Base-by-base conservation (phyloP, 169 alveolate species). In the Eimeria praecox region DNA sequence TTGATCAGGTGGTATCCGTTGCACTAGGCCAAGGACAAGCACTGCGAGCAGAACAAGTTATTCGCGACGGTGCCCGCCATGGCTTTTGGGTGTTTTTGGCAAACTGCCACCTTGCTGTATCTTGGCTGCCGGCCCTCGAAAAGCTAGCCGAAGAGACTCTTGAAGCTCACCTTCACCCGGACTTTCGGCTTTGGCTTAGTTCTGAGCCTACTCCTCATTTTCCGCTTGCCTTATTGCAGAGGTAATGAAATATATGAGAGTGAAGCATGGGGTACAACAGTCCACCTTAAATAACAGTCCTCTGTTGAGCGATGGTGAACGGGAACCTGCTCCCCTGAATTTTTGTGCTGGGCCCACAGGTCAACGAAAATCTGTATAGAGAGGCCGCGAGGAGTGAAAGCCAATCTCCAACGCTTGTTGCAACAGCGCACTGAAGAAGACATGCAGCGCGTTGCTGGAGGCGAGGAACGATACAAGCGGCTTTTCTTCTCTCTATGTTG, bases 1-100 rank as follows among this genome's bases (percentile, higher is more conserved):
- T 12, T 54, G 59, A 24, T 22, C 95, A 93, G 96, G 96, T 88
- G 35, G 89, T 93, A 52, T 97, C 99, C 44, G 98, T 99, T 62
- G 98, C 99, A 2, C 97, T 99, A 52, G 99, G 99, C 35, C 98
- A 98, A 96, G 99, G 99, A 3, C 99, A 99, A 96, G 98, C 98
- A 66, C 97, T 97, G 52, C 98, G 98, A 71, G 99, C 99, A 38
- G 98, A 97, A 95, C 98, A 98, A 95, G 97, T 97, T 44, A 69
- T 98, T 94, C 96, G 97, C 49, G 99, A 99, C 86, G 99, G 99
- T 66, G 98, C 99, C 20, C 98, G 98, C 78, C 98, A 98, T 92
- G 99, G 99, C 86, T 97, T 97, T 52, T 99, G 99, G 99, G 99
- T 98, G 30, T 98, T 98, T 95, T 96, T 98, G 77, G 99, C 99